Evolutionary conservation across 148 eudicot species (phyloP).

Genomic region (Nepenthes gracilis): DNA sequence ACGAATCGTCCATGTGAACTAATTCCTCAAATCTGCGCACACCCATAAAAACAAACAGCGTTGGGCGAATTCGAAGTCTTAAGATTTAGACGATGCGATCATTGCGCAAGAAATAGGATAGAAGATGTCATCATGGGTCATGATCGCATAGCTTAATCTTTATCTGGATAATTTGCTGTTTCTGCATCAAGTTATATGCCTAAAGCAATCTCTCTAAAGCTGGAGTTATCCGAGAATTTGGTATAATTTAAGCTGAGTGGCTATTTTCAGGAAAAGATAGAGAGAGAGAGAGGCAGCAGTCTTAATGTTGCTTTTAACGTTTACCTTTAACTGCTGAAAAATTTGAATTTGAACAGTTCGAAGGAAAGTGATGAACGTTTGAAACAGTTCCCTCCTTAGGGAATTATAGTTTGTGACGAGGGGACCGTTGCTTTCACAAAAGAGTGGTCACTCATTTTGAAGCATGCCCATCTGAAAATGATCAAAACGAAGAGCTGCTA

Average conservation of each 20-base stretch:
- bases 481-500: too few species aligned
- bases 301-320: background rate
- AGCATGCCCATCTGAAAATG: too few species aligned
- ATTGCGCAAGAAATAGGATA: background rate
- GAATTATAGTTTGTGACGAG: constrained; percentile 8
- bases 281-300: background rate
- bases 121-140: background rate
- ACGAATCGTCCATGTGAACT: background rate
- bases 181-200: background rate
- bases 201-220: constrained; percentile 6
- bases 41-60: background rate
- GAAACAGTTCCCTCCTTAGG: constrained; percentile 44
- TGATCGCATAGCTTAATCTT: background rate
- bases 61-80: background rate
- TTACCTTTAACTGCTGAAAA: background rate
- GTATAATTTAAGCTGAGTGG: too few species aligned
- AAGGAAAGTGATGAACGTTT: constrained; percentile 11
- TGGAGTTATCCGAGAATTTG: constrained; percentile 6
- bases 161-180: too few species aligned
- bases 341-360: constrained; percentile 37
- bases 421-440: constrained; percentile 22
- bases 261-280: background rate
- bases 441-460: too few species aligned
- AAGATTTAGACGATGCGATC: background rate
- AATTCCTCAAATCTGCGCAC: background rate